Percentiles rank a stretch among this genome's conserved stretches.
These are phyloP conservation scores for Magnolia kwangsiensis DNA, from an alignment of 164 flowering plant species.

Conservation along the genomic window DNA sequence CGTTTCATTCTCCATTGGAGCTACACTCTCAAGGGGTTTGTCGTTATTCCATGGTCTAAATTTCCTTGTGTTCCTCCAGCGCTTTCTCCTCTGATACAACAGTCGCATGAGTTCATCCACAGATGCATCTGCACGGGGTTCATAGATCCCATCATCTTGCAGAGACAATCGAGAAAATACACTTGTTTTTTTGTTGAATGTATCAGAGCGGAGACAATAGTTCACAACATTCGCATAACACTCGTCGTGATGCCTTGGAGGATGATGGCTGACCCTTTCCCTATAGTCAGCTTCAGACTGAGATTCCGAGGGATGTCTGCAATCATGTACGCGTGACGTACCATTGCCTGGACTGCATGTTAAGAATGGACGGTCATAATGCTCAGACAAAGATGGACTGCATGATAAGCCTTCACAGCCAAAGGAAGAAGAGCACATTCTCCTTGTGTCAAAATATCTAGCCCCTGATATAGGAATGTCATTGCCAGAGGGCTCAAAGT, in stretches of 20 bases:
- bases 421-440: not conserved
- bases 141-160: slow-evolving; percentile 9
- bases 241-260: not conserved
- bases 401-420: too few species aligned
- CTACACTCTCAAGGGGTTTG: not conserved
- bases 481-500: not conserved
- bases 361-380: too few species aligned
- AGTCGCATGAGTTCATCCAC: slow-evolving; percentile 35
- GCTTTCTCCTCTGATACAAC: slow-evolving; percentile 16
- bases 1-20: slow-evolving; percentile 5
- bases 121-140: slow-evolving; percentile 16
- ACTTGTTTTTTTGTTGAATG: slow-evolving; percentile 26
- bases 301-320: not conserved
- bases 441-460: slow-evolving; percentile 1
- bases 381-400: too few species aligned
- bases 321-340: not conserved
- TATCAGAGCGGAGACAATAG: slow-evolving; percentile 9
- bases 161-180: slow-evolving; percentile 43
- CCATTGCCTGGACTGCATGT: not conserved
- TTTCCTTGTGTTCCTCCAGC: slow-evolving; percentile 16
- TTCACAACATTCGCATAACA: not conserved
- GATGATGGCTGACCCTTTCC: not conserved
- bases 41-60: not conserved
- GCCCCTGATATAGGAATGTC: slow-evolving; percentile 1
- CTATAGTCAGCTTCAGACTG: not conserved